These are phyloP conservation scores for Chiua virens DNA, from an alignment of 768 basidiomycete genomes.

Conservation along the genomic window DNA sequence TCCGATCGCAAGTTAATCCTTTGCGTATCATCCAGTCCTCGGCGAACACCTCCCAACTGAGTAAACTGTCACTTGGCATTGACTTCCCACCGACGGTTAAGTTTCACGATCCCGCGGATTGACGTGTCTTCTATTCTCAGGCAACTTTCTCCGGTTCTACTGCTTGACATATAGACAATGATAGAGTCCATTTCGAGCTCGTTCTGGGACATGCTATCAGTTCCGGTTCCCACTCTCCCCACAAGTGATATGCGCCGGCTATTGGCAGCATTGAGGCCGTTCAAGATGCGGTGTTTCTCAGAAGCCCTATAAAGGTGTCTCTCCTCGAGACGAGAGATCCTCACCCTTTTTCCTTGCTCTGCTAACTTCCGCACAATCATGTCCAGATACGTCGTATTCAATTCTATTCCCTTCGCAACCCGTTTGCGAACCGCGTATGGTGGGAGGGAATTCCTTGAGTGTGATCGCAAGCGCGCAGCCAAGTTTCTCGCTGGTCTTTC, in stretches of 20 bases:
- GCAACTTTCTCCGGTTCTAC: neutral
- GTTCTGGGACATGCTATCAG: neutral
- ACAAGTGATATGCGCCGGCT: neutral
- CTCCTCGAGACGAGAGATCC: neutral
- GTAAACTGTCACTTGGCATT: neutral
- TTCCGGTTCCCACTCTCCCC: neutral
- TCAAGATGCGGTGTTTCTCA: neutral
- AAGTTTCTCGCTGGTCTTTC: constrained; percentile 55
- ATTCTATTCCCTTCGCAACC: constrained; percentile 46
- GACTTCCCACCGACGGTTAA: neutral
- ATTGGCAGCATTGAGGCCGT: neutral
- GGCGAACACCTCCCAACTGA: neutral
- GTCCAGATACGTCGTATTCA: constrained; percentile 38
- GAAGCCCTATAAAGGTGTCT: constrained; percentile 22
- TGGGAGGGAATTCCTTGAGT: constrained; percentile 49
- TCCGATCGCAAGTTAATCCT: neutral
- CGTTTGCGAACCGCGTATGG: constrained; percentile 39
- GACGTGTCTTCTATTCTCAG: neutral
- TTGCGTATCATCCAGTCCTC: neutral
- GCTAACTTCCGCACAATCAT: constrained; percentile 23
- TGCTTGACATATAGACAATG: neutral
- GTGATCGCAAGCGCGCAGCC: constrained; percentile 53
- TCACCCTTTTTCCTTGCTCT: neutral
- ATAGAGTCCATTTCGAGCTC: neutral
- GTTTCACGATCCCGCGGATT: neutral